These are phyloP conservation scores for Fraxinus xanthoxyloides DNA, from an alignment of 305 asterid genomes.

Conservation along the genomic window DNA sequence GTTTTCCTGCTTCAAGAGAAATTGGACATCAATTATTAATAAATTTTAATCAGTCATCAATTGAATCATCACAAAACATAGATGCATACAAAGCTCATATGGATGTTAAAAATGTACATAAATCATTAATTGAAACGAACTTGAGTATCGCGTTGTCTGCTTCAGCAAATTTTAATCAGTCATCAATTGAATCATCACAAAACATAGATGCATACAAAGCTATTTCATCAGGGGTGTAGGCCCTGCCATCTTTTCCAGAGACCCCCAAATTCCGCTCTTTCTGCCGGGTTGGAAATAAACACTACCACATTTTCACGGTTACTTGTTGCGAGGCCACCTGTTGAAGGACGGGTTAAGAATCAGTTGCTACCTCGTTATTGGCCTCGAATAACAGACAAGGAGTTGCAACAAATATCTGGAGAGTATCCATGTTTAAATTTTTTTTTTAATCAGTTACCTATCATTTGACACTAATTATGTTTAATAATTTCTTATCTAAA, in stretches of 20 bases:
- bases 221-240: slow-evolving; percentile 52
- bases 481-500: not conserved
- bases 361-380: slow-evolving; percentile 98
- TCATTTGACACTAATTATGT: not conserved
- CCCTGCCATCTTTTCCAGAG: slow-evolving; percentile 71
- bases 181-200: too few relatives aligned
- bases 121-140: slow-evolving; percentile 60
- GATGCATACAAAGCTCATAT: slow-evolving; percentile 35
- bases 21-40: slow-evolving; percentile 38
- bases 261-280: slow-evolving; percentile 51
- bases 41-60: slow-evolving; percentile 32
- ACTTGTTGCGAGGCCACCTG: slow-evolving; percentile 92
- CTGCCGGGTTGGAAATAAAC: slow-evolving; percentile 51
- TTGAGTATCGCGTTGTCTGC: slow-evolving; percentile 72
- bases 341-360: slow-evolving; percentile 85
- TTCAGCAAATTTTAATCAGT: too few relatives aligned
- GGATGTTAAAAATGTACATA: slow-evolving; percentile 30
- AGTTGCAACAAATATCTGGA: slow-evolving; percentile 91
- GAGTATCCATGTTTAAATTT: slow-evolving; percentile 66
- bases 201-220: too few relatives aligned
- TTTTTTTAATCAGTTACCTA: not conserved
- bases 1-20: slow-evolving; percentile 37
- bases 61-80: slow-evolving; percentile 34
- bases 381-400: slow-evolving; percentile 96
- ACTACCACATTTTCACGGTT: slow-evolving; percentile 53